Base-by-base conservation (phyloP, 306 rosid species). In the Corylus heterophylla region DNA sequence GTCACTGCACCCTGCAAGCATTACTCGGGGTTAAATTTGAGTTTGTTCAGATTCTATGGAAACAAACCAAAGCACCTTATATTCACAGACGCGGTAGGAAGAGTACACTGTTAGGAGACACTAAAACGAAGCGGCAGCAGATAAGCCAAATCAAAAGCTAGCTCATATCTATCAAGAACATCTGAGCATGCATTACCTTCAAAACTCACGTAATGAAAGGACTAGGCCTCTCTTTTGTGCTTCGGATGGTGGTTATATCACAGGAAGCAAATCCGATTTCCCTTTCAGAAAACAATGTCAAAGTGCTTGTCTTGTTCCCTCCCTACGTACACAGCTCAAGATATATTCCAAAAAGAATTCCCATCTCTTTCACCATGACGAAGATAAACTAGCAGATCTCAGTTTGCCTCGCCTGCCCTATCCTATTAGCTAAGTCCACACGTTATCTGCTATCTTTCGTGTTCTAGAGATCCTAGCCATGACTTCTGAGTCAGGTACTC, bases 1-100 rank as follows among this genome's bases (percentile, higher is more conserved):
- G 67, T 80, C 81, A 74, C 81, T 63, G 83, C 79, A 75, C 72
- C 71, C 93, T 87, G 85, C 79, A 87, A 84, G 81, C 75, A 79
- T 51, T 80, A 71, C 71, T 42, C 54, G 73, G 76, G 76, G 77
- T 35, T 44, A 39, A 73, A 55, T 54, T 35, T 50, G 42, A n/a
- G 56, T 51, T 55, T 74, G 47, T 51, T 58, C 31, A 55, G 54
- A 72, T 73, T 76, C 71, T 55, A 37, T 12, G 27, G 37, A 75
- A 78, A 54, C 45, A 49, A 76, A 73, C 54, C 55, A 78, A 61
- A 75, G 75, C 39, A 58, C 7, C 25, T 14, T 1, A 67, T 39
- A 1, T 8, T 22, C 49, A 76, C 20, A 76, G 67, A 61, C 73
- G 73, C 73, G 56, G 69, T 25, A 22, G 48, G 55, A 74, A 44